A percentile compares a stretch with the other conserved stretches of the same genome.
Evolutionary conservation across 1,139 yeast genomes (phyloP).

Genomic region (Lodderomyces orthopsilosis): DNA sequence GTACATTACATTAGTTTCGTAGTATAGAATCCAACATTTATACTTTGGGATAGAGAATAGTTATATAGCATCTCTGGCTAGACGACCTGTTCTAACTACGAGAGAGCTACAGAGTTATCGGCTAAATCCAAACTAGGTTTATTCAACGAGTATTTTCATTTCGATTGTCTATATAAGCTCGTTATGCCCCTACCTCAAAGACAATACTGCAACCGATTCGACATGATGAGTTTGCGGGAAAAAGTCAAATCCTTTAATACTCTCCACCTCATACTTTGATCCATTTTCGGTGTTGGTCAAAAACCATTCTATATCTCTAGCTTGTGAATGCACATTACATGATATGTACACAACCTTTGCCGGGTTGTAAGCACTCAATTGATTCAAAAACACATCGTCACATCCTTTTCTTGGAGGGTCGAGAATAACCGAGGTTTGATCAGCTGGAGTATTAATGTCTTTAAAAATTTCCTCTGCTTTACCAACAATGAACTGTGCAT

Average conservation of each 20-base stretch:
- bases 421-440: slow-evolving; percentile 80
- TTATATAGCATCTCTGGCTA: background rate
- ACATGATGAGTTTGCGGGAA: slow-evolving; percentile 99
- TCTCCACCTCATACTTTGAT: slow-evolving; percentile 62
- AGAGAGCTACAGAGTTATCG: too few species aligned
- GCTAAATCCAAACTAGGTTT: too few species aligned
- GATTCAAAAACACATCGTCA: slow-evolving; percentile 81
- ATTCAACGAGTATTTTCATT: too few species aligned
- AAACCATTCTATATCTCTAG: slow-evolving; percentile 86
- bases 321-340: slow-evolving; percentile 97
- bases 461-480: slow-evolving; percentile 89
- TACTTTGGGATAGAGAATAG: background rate
- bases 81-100: too few species aligned
- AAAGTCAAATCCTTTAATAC: slow-evolving; percentile 91
- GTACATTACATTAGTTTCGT: slow-evolving; percentile 48
- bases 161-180: too few species aligned
- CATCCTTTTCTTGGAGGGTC: slow-evolving; percentile 99
- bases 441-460: slow-evolving; percentile 66
- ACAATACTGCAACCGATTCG: slow-evolving; percentile 87
- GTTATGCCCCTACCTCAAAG: slow-evolving; percentile 20
- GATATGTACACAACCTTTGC: slow-evolving; percentile 87
- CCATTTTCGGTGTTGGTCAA: slow-evolving; percentile 67
- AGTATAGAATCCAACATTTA: slow-evolving; percentile 69
- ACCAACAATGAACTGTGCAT: slow-evolving; percentile 84
- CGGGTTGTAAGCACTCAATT: slow-evolving; percentile 78